Conservation (phyloP, 2,329 filamentous ascomycete species). For the Simplicillium sp. region DNA sequence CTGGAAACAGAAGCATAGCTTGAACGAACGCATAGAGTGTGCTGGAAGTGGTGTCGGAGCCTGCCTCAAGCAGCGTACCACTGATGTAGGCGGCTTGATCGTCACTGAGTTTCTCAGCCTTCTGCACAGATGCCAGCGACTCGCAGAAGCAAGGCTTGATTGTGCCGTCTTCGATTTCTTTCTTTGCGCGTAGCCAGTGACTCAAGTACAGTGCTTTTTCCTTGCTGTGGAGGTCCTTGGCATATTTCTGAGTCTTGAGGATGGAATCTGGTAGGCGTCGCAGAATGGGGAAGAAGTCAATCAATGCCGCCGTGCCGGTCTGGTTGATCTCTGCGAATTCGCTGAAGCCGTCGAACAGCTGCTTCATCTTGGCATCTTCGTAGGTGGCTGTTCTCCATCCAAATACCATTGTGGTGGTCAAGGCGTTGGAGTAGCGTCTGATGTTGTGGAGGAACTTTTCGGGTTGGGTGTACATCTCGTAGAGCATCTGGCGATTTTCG, state of each 20-base stretch:
- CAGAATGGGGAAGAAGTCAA: constrained; percentile 37
- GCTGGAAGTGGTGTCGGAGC: constrained; percentile 31
- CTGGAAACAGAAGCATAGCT: constrained; percentile 30
- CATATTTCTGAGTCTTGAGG: constrained; percentile 11
- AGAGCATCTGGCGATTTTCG: constrained; percentile 37
- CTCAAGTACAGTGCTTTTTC: constrained; percentile 8
- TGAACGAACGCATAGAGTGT: constrained; percentile 30
- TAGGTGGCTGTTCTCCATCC: constrained; percentile 32
- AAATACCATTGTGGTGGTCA: constrained; percentile 41
- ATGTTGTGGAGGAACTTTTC: constrained; percentile 32
- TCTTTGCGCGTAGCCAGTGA: constrained; percentile 9
- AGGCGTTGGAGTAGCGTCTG: constrained; percentile 36
- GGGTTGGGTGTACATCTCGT: constrained; percentile 22
- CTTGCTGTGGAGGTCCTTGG: constrained; percentile 22
- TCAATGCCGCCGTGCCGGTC: constrained; percentile 28
- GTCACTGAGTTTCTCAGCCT: constrained; percentile 9
- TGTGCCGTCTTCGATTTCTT: constrained; percentile 6
- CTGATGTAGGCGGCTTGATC: constrained; percentile 12
- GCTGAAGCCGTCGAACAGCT: constrained; percentile 31
- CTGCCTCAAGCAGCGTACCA: constrained; percentile 14
- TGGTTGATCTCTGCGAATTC: constrained; percentile 31
- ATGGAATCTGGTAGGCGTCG: constrained; percentile 7
- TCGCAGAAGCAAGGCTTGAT: constrained; percentile 13
- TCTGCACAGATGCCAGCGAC: constrained; percentile 9
- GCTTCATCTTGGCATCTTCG: constrained; percentile 30